Evolutionary conservation across 495 filamentous ascomycete genomes (phyloP), one percentile per base, ranked within the genome.

Genomic region (Astrothelium macrocarpum): DNA sequence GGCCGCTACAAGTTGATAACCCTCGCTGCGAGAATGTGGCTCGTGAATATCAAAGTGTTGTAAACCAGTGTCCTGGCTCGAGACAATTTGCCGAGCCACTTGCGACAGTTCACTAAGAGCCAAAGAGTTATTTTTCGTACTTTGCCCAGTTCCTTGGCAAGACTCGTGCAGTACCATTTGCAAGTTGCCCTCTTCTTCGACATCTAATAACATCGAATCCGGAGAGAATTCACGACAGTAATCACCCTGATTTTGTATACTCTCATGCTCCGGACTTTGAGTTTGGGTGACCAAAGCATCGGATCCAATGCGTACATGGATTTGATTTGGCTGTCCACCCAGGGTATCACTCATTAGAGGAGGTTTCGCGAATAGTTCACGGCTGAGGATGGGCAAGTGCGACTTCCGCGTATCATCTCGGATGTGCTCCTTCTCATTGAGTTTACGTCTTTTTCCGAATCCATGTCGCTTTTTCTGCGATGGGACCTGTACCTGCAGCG

Each of bases 361-460:
- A 16, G 45, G 56, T 32, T 59, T 62, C 4, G 25, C 12, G 9
- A 46, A 28, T 2, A 64, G 31, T 3, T 70, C 12, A 5, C 62
- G 26, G 49, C 67, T 36, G n/a, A 62, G 63, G 12, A 61, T 45
- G 1, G 45, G 59, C 1, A 43, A 34, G 14, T 26, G 29, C n/a
- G 32, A 10, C 59, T 59, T 34, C 20, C 26, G 31, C 5, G 5
- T 10, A 1, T 42, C 53, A 26, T 45, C 23, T 26, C 29, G 39
- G 32, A 56, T 56, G 18, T 60, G 14, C 2, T 20, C 28, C 11
- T 61, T 56, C 53, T 53, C 65, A 18, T 49, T 29, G 20, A 73
- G 60, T 64, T 67, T 75, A 58, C 73, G 67, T 4, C 74, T 67
- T 64, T 76, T 76, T 16, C 73, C 72, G 49, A 75, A 70, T 20